Conservation (phyloP, 2,329 filamentous ascomycete species). For the Epichloe elymi region DNA sequence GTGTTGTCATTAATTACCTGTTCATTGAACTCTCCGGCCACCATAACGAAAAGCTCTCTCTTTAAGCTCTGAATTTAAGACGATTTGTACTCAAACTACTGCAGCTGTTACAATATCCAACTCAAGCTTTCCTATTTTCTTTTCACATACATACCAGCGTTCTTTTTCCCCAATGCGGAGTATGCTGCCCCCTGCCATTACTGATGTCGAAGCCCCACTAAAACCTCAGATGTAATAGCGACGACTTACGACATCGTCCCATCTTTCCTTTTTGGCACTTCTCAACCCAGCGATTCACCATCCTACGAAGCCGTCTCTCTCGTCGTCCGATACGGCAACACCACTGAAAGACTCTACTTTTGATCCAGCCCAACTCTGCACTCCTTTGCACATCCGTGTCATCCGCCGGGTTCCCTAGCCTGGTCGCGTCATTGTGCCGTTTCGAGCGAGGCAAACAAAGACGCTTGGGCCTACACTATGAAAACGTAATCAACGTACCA, state of each 20-base stretch:
- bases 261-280: neutral
- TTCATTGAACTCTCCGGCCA: too few species aligned
- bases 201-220: too few species aligned
- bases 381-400: neutral
- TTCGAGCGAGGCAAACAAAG: neutral
- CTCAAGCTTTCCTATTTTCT: too few species aligned
- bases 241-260: neutral
- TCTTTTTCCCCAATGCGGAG: too few species aligned
- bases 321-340: neutral
- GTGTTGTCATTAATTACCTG: too few species aligned
- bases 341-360: neutral
- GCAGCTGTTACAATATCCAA: too few species aligned
- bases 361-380: neutral
- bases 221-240: neutral
- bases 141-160: too few species aligned
- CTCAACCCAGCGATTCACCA: neutral
- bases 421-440: neutral
- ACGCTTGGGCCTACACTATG: neutral
- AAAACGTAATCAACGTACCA: neutral
- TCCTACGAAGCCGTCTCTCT: neutral
- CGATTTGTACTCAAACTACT: too few species aligned
- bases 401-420: neutral
- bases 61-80: too few species aligned
- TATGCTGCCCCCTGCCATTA: too few species aligned
- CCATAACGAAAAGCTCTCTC: too few species aligned